These are phyloP conservation scores for Keithomyces neogunnii DNA, from an alignment of 2,329 filamentous ascomycete species.

Conservation along the genomic window DNA sequence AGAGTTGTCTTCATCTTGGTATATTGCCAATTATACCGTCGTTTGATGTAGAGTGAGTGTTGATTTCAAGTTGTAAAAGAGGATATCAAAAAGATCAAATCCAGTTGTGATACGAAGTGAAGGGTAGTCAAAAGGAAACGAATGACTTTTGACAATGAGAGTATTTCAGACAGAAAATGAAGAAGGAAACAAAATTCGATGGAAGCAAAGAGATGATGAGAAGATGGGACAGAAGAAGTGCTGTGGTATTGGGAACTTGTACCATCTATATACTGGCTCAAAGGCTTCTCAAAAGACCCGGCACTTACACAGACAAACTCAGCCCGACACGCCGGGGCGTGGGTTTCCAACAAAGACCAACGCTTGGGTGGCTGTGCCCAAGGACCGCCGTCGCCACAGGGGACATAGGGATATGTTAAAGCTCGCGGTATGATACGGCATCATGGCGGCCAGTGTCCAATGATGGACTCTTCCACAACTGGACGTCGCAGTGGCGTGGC, in stretches of 20 bases:
- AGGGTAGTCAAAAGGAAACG: conserved; percentile 40
- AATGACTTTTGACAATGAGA: conserved; percentile 37
- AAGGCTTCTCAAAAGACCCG: not conserved
- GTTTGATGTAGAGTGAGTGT: not conserved
- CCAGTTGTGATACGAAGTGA: conserved; percentile 20
- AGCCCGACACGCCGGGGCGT: not conserved
- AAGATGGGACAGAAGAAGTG: not conserved
- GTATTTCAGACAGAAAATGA: conserved; percentile 15
- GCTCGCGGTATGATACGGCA: not conserved
- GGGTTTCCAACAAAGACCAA: not conserved
- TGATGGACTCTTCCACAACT: not conserved
- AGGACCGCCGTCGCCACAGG: not conserved
- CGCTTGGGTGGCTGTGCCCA: not conserved
- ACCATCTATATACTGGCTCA: conserved; percentile 5
- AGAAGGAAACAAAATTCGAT: conserved; percentile 4
- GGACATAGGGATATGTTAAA: not conserved
- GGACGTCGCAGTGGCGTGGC: not conserved
- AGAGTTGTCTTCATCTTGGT: conserved; percentile 43
- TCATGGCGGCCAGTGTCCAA: not conserved
- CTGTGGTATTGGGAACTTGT: not conserved
- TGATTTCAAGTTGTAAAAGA: not conserved
- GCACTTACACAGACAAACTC: not conserved
- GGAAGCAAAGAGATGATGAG: not conserved
- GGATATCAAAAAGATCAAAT: not conserved
- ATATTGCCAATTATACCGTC: conserved; percentile 3